Evolutionary conservation across 2,329 filamentous ascomycete species (phyloP), one percentile per base, ranked within the genome.

Genomic region (Colletotrichum karsti): DNA sequence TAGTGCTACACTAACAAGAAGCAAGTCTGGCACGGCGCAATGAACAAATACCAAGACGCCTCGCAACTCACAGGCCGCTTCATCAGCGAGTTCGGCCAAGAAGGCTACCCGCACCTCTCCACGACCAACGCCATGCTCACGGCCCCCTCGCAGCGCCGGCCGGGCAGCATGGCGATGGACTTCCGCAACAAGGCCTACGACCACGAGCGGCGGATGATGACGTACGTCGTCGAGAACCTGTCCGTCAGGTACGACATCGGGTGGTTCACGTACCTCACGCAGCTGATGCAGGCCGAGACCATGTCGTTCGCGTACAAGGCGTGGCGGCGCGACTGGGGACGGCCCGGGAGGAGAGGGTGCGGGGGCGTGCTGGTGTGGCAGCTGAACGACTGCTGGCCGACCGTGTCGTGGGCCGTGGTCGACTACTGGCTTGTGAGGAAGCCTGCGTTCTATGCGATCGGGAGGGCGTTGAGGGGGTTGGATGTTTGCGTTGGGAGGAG

Each of bases 161-260:
- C 92, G 1, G 91, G 93, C 70, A 93, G 91, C 4, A 89, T 90
- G 67, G 90, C 91, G 65, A 83, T 95, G 51, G 92, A 95, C 74
- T 94, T 93, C 75, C 93, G 94, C 80, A 95, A 95, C 80, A 95
- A 95, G 78, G 93, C 92, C 7, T 90, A 90, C 71, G 92, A 92
- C 0, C 92, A 94, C 74, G 92, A 94, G 76, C 85, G 92, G 37
- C 85, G 92, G 41, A 89, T 95, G 67, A 90, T 91, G 12, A 89
- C 91, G 0, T 95, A 95, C 74, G 81, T 95, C 2, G 88, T 91
- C 12, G 93, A 95, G 74, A 95, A 95, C 79, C 89, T 95, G 74
- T 86, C 33, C 13, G 24, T 70, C 12, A 77, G 80, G 44, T 86
- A 91, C 63, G 83, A 88, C 35, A 82, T 87, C 37, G 88, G 91